phyloP scores from a whole-genome alignment of 2,329 filamentous ascomycete species.

The Monosporascus sp. region DNA sequence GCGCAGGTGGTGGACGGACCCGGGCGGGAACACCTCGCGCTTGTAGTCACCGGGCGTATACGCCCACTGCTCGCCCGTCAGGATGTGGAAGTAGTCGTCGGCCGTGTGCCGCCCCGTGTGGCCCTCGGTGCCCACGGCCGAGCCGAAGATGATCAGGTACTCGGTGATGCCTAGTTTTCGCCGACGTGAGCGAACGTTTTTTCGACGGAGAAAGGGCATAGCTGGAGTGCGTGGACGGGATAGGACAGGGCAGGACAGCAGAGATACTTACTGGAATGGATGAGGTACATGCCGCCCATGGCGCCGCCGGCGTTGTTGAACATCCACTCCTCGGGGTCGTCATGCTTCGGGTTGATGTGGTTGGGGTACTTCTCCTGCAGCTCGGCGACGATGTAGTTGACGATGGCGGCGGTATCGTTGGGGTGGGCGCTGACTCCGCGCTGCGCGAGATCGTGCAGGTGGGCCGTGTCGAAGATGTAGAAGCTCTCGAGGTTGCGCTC shows the following conservation, averaged over 20 bases:
- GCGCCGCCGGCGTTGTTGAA: conserved; percentile 90
- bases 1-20: conserved; percentile 64
- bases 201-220: background rate
- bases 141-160: conserved; percentile 86
- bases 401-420: conserved; percentile 66
- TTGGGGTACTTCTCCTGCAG: conserved; percentile 47
- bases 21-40: conserved; percentile 64
- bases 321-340: conserved; percentile 64
- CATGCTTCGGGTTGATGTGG: conserved; percentile 55
- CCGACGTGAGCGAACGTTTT: no score
- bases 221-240: background rate
- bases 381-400: conserved; percentile 64
- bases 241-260: background rate
- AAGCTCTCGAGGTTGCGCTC: conserved; percentile 57
- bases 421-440: conserved; percentile 63
- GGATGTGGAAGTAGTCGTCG: conserved; percentile 92
- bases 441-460: conserved; percentile 64
- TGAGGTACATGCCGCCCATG: conserved; percentile 88
- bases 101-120: conserved; percentile 85
- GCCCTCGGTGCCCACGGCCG: conserved; percentile 77
- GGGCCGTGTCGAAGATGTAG: conserved; percentile 68
- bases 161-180: conserved; percentile 62
- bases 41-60: conserved; percentile 64
- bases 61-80: conserved; percentile 70
- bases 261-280: conserved; percentile 68